Conservation (phyloP, 345 rosid species). For the Brassica incana region DNA sequence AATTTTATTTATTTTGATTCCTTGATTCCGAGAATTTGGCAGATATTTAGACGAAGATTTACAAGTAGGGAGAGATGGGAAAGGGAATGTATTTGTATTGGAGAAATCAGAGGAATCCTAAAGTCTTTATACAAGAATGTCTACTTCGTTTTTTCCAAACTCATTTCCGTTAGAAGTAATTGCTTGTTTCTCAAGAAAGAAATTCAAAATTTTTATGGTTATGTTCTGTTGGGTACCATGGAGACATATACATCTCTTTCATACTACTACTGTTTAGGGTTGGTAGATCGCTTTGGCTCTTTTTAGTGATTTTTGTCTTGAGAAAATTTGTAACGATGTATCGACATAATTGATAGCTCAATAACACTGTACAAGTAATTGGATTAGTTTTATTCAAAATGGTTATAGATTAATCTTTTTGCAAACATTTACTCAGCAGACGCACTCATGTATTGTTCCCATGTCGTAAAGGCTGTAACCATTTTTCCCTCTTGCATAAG, state of each 20-base stretch:
- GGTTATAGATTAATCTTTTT: background rate
- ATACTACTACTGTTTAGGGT: background rate
- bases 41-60: constrained; percentile 75
- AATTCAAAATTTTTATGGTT: background rate
- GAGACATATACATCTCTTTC: background rate
- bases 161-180: constrained; percentile 18
- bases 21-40: constrained; percentile 36
- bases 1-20: constrained; percentile 8
- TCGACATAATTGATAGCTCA: background rate
- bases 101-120: constrained; percentile 55
- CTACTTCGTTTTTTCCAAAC: background rate
- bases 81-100: constrained; percentile 69
- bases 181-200: constrained; percentile 22
- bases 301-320: background rate
- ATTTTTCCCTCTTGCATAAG: too few species aligned
- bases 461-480: too few species aligned
- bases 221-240: background rate
- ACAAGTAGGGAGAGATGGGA: constrained; percentile 85
- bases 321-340: background rate
- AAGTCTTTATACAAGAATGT: constrained; percentile 8
- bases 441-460: too few species aligned
- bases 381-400: background rate
- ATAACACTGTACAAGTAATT: background rate
- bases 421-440: background rate
- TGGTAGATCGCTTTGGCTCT: background rate